Base-by-base conservation (phyloP, 495 filamentous ascomycete species). In the Podospora bellae-mahoneyi region DNA sequence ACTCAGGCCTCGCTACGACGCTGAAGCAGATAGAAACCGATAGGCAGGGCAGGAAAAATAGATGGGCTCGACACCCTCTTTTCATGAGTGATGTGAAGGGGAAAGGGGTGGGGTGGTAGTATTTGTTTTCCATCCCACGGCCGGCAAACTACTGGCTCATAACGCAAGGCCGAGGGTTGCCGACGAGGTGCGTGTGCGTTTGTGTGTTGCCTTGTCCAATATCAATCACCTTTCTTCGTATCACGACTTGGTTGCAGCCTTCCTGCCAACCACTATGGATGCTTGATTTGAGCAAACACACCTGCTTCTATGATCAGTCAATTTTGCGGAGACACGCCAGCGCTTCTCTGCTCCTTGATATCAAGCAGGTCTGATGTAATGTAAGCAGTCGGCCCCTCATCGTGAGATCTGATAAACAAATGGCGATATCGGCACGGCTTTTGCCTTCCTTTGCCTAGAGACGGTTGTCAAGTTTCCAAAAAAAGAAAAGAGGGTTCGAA, bases 51-150 rank as follows among this genome's bases (percentile, higher is more conserved):
- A 58, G 23, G 19, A 58, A 18, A 20, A 0, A 26, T 26, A 58
- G 19, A 58, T 58, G 23, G 55, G 23, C 55, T 2, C 55, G 18
- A 58, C 55, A 58, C 55, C 55, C 55, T 58, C 55, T 58, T 58
- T 13, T 4, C 9, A 19, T 26, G 23, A 58, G 55, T 19, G 19
- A 26, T 19, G 18, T 56, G 55, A 23, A 23, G 23, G 20, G 23
- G 55, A 10, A 58, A 26, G 6, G 55, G 55, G 55, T 26, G 55
- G 55, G 55, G 39, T 48, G 39, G 39, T 48, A 48, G 39, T 48
- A 48, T 48, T 48, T 48, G 39, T 10, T 48, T 48, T 48, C 7
- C 15, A 48, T 13, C 39, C 39, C 39, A 48, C 39, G 39, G 39
- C 39, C 39, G 39, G 39, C 39, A 48, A 48, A 13, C 39, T 16